These are phyloP conservation scores for Tulasnella sp. DNA, from an alignment of 768 basidiomycete genomes.

Conservation along the genomic window DNA sequence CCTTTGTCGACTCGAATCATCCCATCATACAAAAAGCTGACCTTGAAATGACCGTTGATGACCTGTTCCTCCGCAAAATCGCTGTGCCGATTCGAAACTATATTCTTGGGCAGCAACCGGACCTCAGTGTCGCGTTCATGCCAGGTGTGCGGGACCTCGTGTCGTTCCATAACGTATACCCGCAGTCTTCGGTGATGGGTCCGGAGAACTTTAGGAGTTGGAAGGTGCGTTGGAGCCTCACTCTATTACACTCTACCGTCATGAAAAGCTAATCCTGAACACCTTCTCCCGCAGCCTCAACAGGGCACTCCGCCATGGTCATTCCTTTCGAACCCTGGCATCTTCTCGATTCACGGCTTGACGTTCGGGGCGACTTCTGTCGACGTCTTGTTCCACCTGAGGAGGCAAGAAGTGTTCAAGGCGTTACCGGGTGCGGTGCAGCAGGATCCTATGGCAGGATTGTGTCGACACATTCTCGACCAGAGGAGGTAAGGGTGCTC, in stretches of 20 bases:
- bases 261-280: neutral
- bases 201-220: constrained; percentile 18
- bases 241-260: neutral
- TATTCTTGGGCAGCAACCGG: constrained; percentile 44
- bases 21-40: constrained; percentile 72
- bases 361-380: constrained; percentile 76
- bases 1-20: constrained; percentile 80
- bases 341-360: constrained; percentile 80
- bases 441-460: constrained; percentile 70
- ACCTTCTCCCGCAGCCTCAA: neutral
- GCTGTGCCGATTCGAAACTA: constrained; percentile 49
- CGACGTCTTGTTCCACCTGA: constrained; percentile 84
- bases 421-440: constrained; percentile 54
- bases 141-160: constrained; percentile 81
- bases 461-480: constrained; percentile 74
- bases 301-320: neutral
- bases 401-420: constrained; percentile 74
- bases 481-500: constrained; percentile 66
- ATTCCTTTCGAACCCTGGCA: constrained; percentile 79
- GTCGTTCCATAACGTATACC: constrained; percentile 76
- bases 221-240: neutral
- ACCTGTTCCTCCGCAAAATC: constrained; percentile 68
- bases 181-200: constrained; percentile 50
- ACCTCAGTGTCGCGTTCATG: constrained; percentile 68
- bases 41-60: constrained; percentile 55